Evolutionary conservation across 495 filamentous ascomycete genomes (phyloP), one percentile per base, ranked within the genome.

Genomic region (Daldinia concentrica): DNA sequence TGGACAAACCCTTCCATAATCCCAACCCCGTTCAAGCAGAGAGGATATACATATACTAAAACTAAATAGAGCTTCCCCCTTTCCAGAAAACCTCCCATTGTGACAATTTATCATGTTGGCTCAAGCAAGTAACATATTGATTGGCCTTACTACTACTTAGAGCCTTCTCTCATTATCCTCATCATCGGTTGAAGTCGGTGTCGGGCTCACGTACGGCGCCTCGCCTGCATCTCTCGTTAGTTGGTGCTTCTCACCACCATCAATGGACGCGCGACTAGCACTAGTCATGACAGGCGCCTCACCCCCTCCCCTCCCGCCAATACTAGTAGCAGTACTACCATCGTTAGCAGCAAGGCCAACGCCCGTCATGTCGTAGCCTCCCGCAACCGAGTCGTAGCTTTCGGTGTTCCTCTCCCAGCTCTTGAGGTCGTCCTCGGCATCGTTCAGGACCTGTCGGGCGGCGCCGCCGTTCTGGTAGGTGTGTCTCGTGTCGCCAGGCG

Each of bases 401-500:
- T 71, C 58, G 12, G 48, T 65, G 29, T 77, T 72, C 15, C 87
- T 87, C 71, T 89, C 89, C 93, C 93, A 98, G 11, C 86, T 85
- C 32, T 88, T 88, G 51, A 99, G 85, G 45, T 95, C 93, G 48
- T 92, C 91, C 80, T 99, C 95, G 22, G 94, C 93, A 64, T 98
- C 94, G 70, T 95, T 93, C n/a, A 99, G 86, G 12, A 97, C 84
- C 78, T 94, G 90, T 22, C 91, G 88, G 1, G 93, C 92, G 57
- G 90, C 87, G 14, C 81, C 74, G 27, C 82, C 84, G 58, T 89
- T 80, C 39, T 88, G 84, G 71, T 94, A 98, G 0, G 84, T 81
- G 11, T 84, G 83, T 41, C 89, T 88, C 2, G 85, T 74, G 77
- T 98, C 92, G 36, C 95, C 95, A 2, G 95, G 95, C 1, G 97